Percentiles rank a stretch among this genome's conserved stretches.
Conservation (phyloP, 75 land plant species). For the Pinus taeda region DNA sequence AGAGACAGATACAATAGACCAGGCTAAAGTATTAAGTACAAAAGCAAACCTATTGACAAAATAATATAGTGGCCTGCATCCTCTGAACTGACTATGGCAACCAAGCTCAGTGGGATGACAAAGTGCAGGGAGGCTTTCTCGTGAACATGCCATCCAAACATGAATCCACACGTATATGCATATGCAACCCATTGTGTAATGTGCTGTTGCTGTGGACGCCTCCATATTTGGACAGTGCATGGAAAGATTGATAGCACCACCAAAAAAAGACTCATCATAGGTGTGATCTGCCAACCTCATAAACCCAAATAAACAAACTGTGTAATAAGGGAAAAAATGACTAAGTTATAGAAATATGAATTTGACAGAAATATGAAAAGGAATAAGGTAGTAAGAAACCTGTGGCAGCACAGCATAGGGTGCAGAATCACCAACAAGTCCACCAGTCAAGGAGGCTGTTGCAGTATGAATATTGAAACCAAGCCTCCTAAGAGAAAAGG, state of each 20-base stretch:
- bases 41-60: constrained; percentile 60
- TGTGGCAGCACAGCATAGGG: constrained; percentile 71
- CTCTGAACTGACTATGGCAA: constrained; percentile 49
- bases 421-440: constrained; percentile 84
- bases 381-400: constrained; percentile 30
- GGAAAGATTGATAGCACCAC: constrained; percentile 73
- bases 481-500: constrained; percentile 40
- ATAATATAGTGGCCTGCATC: constrained; percentile 75
- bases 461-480: constrained; percentile 49
- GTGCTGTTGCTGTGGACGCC: constrained; percentile 43
- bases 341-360: background rate
- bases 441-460: constrained; percentile 83
- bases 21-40: background rate
- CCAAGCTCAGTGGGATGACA: constrained; percentile 70
- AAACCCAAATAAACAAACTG: background rate
- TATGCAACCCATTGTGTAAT: constrained; percentile 75
- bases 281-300: constrained; percentile 60
- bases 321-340: background rate
- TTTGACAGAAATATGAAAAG: constrained; percentile 9
- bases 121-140: constrained; percentile 97
- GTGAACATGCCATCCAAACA: constrained; percentile 99
- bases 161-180: constrained; percentile 83
- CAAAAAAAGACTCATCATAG: constrained; percentile 49
- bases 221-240: constrained; percentile 72
- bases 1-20: background rate